Evolutionary conservation across 2,329 filamentous ascomycete species (phyloP).

Genomic region (Talaromyces albobiverticillius): DNA sequence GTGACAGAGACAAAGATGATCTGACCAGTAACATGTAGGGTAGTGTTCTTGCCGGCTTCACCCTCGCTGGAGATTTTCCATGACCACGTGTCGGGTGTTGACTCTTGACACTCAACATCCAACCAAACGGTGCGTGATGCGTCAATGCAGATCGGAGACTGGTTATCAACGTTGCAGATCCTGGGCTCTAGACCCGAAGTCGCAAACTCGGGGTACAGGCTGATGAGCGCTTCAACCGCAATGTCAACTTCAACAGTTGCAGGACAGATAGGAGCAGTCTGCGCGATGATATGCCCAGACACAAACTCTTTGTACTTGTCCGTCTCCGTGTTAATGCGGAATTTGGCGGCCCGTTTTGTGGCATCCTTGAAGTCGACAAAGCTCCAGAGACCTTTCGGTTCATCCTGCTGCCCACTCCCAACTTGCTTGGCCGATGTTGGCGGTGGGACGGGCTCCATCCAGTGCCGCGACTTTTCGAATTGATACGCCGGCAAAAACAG

Average conservation of each 20-base stretch:
- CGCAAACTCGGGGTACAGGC: conserved; percentile 26
- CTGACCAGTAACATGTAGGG: conserved; percentile 25
- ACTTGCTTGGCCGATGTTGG: background rate
- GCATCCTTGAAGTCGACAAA: conserved; percentile 23
- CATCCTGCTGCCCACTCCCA: background rate
- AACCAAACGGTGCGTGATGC: conserved; percentile 24
- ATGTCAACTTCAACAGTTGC: conserved; percentile 39
- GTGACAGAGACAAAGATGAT: conserved; percentile 22
- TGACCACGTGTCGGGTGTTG: conserved; percentile 21
- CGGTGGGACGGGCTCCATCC: conserved; percentile 22
- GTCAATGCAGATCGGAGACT: conserved; percentile 34
- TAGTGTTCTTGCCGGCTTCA: conserved; percentile 3
- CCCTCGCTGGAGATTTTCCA: conserved; percentile 25
- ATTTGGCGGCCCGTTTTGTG: conserved; percentile 22
- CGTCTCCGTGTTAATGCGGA: conserved; percentile 42
- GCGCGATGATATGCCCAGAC: conserved; percentile 38
- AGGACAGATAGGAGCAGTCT: conserved; percentile 40
- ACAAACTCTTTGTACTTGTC: conserved; percentile 35
- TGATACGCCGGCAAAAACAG: conserved; percentile 35
- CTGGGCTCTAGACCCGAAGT: conserved; percentile 22
- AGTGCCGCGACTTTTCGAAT: conserved; percentile 32
- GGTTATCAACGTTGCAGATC: conserved; percentile 29
- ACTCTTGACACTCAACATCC: conserved; percentile 24
- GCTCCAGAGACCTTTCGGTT: conserved; percentile 23
- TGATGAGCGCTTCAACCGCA: conserved; percentile 30